Conservation (phyloP, 1,139 yeast species). For the Debaryomyces fabryi region DNA sequence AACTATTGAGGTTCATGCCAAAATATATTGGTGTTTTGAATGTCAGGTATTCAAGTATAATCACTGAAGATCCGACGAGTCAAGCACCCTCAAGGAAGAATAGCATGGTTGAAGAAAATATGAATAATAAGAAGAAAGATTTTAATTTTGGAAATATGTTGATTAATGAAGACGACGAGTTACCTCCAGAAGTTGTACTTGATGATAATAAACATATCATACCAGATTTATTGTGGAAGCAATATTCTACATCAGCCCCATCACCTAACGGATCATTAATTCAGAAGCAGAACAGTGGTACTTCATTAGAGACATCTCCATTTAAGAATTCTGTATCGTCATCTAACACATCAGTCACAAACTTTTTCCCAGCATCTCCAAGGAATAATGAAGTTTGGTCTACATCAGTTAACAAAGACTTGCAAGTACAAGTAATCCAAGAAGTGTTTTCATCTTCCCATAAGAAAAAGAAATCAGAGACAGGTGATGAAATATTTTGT, state of each 20-base stretch:
- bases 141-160: background rate
- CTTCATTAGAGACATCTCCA: background rate
- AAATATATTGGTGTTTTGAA: constrained; percentile 90
- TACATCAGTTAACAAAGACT: constrained; percentile 41
- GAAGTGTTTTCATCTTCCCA: constrained; percentile 40
- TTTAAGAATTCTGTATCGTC: constrained; percentile 7
- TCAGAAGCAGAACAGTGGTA: constrained; percentile 8
- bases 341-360: constrained; percentile 4
- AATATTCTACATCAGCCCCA: constrained; percentile 61
- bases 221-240: constrained; percentile 73
- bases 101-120: constrained; percentile 3
- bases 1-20: constrained; percentile 84
- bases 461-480: constrained; percentile 11
- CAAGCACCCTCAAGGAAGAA: constrained; percentile 3
- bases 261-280: constrained; percentile 30
- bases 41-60: constrained; percentile 70
- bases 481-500: constrained; percentile 32
- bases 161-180: constrained; percentile 28
- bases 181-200: constrained; percentile 77
- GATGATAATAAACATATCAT: constrained; percentile 89
- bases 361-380: constrained; percentile 3
- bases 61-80: constrained; percentile 30
- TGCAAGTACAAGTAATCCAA: constrained; percentile 43
- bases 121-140: background rate
- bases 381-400: constrained; percentile 24